Evolutionary conservation across 2,329 filamentous ascomycete genomes (phyloP).

Genomic region (Neofusicoccum ribis): DNA sequence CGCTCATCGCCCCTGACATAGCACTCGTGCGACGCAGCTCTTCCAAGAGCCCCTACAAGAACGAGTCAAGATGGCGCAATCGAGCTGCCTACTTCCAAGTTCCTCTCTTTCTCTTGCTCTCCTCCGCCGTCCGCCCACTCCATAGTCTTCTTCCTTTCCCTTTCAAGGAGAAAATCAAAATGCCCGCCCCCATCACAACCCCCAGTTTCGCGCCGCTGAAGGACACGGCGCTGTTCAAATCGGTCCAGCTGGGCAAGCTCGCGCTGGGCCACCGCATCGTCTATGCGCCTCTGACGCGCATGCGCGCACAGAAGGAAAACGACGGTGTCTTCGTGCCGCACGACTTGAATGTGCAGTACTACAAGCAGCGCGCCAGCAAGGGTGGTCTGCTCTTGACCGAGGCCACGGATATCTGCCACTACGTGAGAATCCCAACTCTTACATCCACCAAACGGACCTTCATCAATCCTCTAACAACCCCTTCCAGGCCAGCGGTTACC

Average conservation of each 20-base stretch:
- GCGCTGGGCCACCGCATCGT: slow-evolving; percentile 19
- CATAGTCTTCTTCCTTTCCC: neutral
- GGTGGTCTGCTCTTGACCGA: slow-evolving; percentile 38
- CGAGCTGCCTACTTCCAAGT: neutral
- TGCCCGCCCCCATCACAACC: slow-evolving; percentile 34
- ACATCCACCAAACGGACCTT: neutral
- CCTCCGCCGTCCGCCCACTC: neutral
- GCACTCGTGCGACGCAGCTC: neutral
- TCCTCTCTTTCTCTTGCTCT: neutral
- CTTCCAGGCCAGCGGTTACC: slow-evolving; percentile 31
- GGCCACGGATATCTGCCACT: slow-evolving; percentile 37
- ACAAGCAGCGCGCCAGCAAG: slow-evolving; percentile 33
- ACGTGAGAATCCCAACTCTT: slow-evolving; percentile 24
- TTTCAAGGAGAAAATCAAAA: slow-evolving; percentile 6
- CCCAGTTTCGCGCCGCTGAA: slow-evolving; percentile 33
- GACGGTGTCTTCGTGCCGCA: slow-evolving; percentile 34
- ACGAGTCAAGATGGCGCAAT: slow-evolving; percentile 1
- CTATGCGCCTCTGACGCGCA: slow-evolving; percentile 20
- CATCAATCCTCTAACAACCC: neutral
- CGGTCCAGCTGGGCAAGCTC: slow-evolving; percentile 31
- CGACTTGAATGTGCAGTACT: slow-evolving; percentile 33
- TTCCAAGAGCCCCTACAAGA: neutral
- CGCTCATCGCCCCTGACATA: neutral
- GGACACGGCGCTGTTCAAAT: slow-evolving; percentile 34
- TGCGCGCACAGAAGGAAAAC: slow-evolving; percentile 25